A percentile compares a stretch with the other conserved stretches of the same genome.
These are phyloP conservation scores for Globisporangium splendens DNA, from an alignment of 352 stramenopile genomes.

Conservation along the genomic window DNA sequence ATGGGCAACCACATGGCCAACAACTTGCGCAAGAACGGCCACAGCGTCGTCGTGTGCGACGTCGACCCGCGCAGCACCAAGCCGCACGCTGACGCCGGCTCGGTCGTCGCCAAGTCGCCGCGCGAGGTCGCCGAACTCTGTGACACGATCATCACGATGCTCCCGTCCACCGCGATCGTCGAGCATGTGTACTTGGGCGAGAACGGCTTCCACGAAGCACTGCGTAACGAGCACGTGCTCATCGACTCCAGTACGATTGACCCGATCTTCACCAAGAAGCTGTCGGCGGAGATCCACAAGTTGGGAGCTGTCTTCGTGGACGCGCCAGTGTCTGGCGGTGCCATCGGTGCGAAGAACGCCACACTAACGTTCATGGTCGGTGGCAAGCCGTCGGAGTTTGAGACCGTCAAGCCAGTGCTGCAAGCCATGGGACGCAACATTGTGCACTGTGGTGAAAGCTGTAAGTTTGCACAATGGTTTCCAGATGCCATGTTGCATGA, in stretches of 20 bases:
- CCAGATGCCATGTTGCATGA: too few species aligned
- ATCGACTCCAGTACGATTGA: constrained; percentile 97
- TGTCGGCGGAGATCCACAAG: constrained; percentile 65
- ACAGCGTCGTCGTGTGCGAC: constrained; percentile 82
- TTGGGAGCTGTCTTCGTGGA: constrained; percentile 85
- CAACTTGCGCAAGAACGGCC: constrained; percentile 85
- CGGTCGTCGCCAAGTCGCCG: constrained; percentile 44
- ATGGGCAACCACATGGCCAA: constrained; percentile 93
- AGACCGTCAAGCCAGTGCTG: constrained; percentile 79
- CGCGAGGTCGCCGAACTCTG: constrained; percentile 76
- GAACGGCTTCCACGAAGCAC: constrained; percentile 65
- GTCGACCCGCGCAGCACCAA: constrained; percentile 48
- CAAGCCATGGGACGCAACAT: constrained; percentile 93
- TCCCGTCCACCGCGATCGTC: constrained; percentile 90
- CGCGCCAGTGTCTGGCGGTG: constrained; percentile 95
- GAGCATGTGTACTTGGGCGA: constrained; percentile 71
- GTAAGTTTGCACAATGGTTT: constrained; percentile 37
- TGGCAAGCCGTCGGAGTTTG: constrained; percentile 54
- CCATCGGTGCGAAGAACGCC: constrained; percentile 92
- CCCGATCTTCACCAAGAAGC: constrained; percentile 87
- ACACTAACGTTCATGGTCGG: constrained; percentile 99
- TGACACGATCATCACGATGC: constrained; percentile 93
- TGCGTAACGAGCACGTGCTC: constrained; percentile 79
- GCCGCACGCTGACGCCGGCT: constrained; percentile 48
- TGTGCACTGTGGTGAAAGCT: constrained; percentile 90